Evolutionary conservation across 305 asterid genomes (phyloP), one percentile per base, ranked within the genome.

Genomic region (Fraxinus floribunda): DNA sequence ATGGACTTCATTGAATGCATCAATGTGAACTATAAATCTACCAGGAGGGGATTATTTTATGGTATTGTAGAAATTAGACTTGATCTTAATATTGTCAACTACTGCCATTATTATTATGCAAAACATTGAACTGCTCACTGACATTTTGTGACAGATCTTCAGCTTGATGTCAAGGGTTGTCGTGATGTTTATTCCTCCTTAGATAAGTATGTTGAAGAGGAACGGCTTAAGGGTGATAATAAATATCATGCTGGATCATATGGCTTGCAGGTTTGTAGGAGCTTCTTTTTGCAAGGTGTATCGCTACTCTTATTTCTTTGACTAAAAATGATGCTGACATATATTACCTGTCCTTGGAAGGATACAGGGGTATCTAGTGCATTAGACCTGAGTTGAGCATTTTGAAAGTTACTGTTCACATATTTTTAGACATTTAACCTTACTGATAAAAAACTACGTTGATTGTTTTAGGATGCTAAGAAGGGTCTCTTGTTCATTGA

Each of bases 81-180:
- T 68, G 76, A 79, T 75, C 77, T 75, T 81, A 68, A 6, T 78
- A 57, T 46, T 77, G 79, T 78, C 60, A 73, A 81, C 72, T 22
- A 70, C 70, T 76, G 76, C 79, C 78, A 34, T 16, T 82, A 32
- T 70, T 68, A 68, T 15, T 32, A n/a, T 32, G 44, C 13, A 30
- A 20, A 16, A 71, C 41, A 32, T 13, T 32, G 18, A 30, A 16
- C 76, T 71, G 76, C 16, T 30, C 35, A 6, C 76, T 71, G 16
- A 71, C 75, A 55, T 81, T 36, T 79, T 76, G 78, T 86, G 82
- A 68, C 88, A 91, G 95, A 90, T 90, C 92, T 90, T 87, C 92
- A 90, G 89, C 91, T 91, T 85, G 94, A 90, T 89, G 94, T 91
- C 80, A 90, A 90, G 81, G 94, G 93, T 81, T 90, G 93, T 84